Conservation (phyloP, 139 green algal species). For the Ettlia oleoabundans region DNA sequence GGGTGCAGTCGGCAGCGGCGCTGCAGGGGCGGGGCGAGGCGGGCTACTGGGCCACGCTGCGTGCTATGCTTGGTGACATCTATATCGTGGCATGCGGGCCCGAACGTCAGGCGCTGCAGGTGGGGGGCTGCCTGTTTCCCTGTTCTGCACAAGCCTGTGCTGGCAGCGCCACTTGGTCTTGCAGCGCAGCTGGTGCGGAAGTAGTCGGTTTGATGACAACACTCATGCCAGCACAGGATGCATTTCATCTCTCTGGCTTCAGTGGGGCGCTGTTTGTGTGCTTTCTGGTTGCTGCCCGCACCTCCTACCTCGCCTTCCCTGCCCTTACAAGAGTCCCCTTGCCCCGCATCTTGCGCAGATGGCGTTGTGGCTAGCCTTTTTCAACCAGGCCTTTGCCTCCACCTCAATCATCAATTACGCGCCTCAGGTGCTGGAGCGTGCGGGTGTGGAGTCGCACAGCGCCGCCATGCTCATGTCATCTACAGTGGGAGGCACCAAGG, state of each 20-base stretch:
- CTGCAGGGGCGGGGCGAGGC: neutral
- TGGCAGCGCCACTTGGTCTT: no score
- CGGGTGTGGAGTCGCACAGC: conserved; percentile 44
- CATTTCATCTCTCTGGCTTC: no score
- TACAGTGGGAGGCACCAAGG: conserved; percentile 67
- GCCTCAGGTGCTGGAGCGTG: conserved; percentile 54
- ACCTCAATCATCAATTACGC: conserved; percentile 90
- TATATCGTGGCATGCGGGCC: conserved; percentile 55
- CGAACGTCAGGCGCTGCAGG: conserved; percentile 45
- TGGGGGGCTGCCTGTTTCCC: neutral
- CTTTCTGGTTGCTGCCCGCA: no score
- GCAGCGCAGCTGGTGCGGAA: no score
- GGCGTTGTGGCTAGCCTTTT: conserved; percentile 73
- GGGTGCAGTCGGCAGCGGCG: neutral
- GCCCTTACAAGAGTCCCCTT: no score
- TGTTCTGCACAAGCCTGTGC: no score
- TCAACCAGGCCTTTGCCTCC: conserved; percentile 76
- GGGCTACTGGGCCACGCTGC: conserved; percentile 55
- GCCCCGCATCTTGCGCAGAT: no score
- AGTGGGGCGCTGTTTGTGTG: no score
- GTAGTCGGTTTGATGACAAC: no score
- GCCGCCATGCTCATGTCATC: conserved; percentile 57
- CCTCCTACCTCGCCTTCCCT: no score
- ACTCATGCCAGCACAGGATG: no score
- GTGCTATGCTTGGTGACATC: conserved; percentile 66